Evolutionary conservation across 2,329 filamentous ascomycete species (phyloP).

Genomic region (Penicillium sp.): DNA sequence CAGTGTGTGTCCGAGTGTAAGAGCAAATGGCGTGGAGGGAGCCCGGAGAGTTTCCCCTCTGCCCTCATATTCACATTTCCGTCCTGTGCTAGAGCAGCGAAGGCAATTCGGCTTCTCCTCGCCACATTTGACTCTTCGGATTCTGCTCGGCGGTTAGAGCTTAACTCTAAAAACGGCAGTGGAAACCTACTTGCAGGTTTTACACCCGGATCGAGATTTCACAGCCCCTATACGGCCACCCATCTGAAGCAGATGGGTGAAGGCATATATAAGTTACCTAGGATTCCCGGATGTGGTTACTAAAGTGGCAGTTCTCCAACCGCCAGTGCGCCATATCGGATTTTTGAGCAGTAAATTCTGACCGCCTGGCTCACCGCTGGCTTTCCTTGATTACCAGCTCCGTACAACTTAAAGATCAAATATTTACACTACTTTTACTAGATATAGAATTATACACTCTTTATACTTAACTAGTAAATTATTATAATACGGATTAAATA

Average conservation of each 20-base stretch:
- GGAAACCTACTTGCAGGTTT: constrained; percentile 20
- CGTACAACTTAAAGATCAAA: no score
- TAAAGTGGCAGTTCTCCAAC: no score
- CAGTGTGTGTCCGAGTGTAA: not conserved
- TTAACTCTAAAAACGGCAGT: not conserved
- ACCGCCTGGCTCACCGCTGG: no score
- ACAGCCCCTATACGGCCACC: constrained; percentile 8
- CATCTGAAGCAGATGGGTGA: not conserved
- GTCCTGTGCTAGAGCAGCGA: constrained; percentile 20
- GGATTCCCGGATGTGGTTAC: not conserved
- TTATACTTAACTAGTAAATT: no score
- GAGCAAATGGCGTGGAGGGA: not conserved
- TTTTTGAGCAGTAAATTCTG: no score
- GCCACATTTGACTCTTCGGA: constrained; percentile 27
- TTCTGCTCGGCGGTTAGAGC: constrained; percentile 7
- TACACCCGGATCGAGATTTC: constrained; percentile 19
- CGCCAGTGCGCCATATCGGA: no score
- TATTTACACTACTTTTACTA: no score
- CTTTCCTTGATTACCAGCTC: no score
- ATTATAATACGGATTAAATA: no score
- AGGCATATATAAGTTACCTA: not conserved
- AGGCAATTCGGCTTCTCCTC: constrained; percentile 27
- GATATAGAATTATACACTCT: no score
- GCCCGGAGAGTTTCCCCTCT: not conserved
- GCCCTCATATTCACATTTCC: constrained; percentile 22